phyloP scores from a whole-genome alignment of 192 early-diverging fungal species.

The Lobosporangium transversale region DNA sequence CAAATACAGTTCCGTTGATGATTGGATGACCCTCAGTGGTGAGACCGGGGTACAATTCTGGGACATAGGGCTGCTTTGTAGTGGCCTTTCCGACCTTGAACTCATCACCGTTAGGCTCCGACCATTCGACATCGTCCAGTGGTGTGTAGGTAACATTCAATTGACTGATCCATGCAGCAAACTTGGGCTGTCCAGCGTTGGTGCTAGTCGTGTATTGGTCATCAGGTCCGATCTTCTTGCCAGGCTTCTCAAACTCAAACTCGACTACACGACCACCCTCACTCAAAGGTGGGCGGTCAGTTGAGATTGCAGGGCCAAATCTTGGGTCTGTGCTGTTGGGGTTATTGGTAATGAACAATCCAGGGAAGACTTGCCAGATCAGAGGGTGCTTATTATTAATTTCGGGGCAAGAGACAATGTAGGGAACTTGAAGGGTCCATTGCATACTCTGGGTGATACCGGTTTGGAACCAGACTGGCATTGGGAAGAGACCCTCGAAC shows the following conservation, averaged over 20 bases:
- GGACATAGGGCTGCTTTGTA: constrained; percentile 39
- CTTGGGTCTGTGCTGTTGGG: constrained; percentile 20
- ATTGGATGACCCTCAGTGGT: constrained; percentile 33
- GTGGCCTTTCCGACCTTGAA: neutral
- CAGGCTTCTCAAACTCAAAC: constrained; percentile 28
- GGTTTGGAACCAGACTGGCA: constrained; percentile 46
- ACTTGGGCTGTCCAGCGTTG: constrained; percentile 23
- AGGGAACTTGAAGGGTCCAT: constrained; percentile 42
- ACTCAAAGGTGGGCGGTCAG: constrained; percentile 7
- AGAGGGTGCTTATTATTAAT: constrained; percentile 24
- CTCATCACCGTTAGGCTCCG: neutral
- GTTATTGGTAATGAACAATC: constrained; percentile 36
- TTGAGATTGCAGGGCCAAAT: constrained; percentile 17
- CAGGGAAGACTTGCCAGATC: constrained; percentile 41
- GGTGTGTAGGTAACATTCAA: constrained; percentile 43
- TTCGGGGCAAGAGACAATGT: constrained; percentile 40
- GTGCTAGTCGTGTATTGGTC: constrained; percentile 17
- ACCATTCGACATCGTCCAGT: constrained; percentile 26
- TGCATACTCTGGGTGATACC: constrained; percentile 47
- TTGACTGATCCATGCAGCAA: constrained; percentile 40
- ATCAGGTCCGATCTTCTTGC: constrained; percentile 44
- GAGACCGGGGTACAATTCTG: constrained; percentile 8
- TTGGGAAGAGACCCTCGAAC: constrained; percentile 50
- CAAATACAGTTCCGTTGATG: constrained; percentile 51
- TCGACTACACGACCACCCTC: constrained; percentile 25